Percentiles rank a stretch among this genome's conserved stretches.
Evolutionary conservation across 23 red algal species (phyloP).

Genomic region (Gracilaria caudata): DNA sequence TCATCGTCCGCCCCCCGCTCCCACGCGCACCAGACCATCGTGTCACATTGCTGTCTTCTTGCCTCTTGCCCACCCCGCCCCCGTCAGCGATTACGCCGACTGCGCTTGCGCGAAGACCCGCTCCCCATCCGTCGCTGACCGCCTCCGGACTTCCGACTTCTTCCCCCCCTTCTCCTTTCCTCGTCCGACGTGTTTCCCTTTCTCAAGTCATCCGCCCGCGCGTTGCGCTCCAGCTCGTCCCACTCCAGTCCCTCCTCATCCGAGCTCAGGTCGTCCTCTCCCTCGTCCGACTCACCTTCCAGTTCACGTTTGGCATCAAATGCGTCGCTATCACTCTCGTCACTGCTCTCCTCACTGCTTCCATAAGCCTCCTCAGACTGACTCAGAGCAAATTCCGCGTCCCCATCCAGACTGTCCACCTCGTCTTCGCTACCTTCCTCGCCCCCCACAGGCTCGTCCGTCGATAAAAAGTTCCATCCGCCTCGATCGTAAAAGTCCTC

Average conservation of each 20-base stretch:
- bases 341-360: conserved; percentile 79
- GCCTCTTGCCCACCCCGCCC: too few relatives aligned
- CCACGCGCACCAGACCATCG: too few relatives aligned
- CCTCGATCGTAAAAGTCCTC: conserved; percentile 92
- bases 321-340: conserved; percentile 75
- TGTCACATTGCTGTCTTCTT: background rate
- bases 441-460: conserved; percentile 69
- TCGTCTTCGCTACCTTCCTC: conserved; percentile 72
- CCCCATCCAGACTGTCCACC: conserved; percentile 65
- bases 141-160: background rate
- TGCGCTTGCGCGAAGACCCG: conserved; percentile 15
- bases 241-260: conserved; percentile 93
- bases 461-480: conserved; percentile 92
- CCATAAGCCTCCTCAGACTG: conserved; percentile 67
- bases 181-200: conserved; percentile 58
- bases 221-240: conserved; percentile 91
- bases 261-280: conserved; percentile 93
- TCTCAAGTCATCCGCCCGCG: conserved; percentile 62
- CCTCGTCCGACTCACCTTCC: conserved; percentile 82
- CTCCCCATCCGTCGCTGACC: background rate
- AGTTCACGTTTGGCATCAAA: conserved; percentile 84
- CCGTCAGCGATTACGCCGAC: conserved; percentile 17
- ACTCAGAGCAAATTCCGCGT: conserved; percentile 66
- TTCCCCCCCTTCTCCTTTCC: conserved; percentile 33
- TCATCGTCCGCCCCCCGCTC: too few relatives aligned